Evolutionary conservation across 2,329 filamentous ascomycete genomes (phyloP).

Genomic region (Colletotrichum shisoi): DNA sequence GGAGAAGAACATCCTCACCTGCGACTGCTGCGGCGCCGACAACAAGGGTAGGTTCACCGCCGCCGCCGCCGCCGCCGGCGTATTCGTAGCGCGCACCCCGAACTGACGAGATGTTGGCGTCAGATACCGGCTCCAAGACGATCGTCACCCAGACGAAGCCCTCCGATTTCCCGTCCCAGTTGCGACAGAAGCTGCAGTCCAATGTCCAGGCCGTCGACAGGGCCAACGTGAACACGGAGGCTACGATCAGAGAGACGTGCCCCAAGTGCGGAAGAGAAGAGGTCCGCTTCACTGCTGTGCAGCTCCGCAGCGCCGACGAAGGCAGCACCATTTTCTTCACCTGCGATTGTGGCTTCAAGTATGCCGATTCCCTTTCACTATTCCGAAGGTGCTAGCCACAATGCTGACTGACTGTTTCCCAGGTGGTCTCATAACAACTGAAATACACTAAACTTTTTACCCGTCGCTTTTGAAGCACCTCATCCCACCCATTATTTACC

Average conservation of each 20-base stretch:
- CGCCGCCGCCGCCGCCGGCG: background rate
- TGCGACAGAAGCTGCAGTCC: slow-evolving; percentile 84
- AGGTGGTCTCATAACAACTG: slow-evolving; percentile 70
- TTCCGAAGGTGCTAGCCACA: slow-evolving; percentile 21
- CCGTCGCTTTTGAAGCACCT: slow-evolving; percentile 35
- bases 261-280: slow-evolving; percentile 81
- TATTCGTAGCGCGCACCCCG: background rate
- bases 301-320: slow-evolving; percentile 92
- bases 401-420: slow-evolving; percentile 43
- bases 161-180: slow-evolving; percentile 86
- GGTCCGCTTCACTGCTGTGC: slow-evolving; percentile 84
- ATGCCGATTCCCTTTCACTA: slow-evolving; percentile 48
- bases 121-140: slow-evolving; percentile 77
- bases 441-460: slow-evolving; percentile 39
- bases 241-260: slow-evolving; percentile 72
- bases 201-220: slow-evolving; percentile 82
- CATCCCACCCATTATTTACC: slow-evolving; percentile 38
- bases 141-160: slow-evolving; percentile 87
- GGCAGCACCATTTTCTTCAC: slow-evolving; percentile 90
- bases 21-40: slow-evolving; percentile 84
- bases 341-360: slow-evolving; percentile 88
- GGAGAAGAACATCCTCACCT: slow-evolving; percentile 77
- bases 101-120: slow-evolving; percentile 1
- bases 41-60: slow-evolving; percentile 73
- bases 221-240: slow-evolving; percentile 78